Evolutionary conservation across 1,284 basidiomycete species (phyloP), one percentile per base, ranked within the genome.

Genomic region (Cerioporus squamosus): DNA sequence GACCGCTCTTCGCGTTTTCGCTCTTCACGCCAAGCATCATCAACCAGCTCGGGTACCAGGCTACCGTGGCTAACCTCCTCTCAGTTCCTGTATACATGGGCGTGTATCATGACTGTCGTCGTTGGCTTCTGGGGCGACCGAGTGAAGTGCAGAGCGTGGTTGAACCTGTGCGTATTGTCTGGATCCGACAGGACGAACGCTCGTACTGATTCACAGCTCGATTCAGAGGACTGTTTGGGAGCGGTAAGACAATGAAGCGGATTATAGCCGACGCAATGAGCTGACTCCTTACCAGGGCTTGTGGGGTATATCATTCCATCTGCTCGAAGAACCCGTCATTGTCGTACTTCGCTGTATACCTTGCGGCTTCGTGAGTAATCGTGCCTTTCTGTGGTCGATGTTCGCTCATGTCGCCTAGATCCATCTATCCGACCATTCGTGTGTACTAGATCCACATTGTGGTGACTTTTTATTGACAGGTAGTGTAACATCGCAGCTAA

Each of bases 1-100:
- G 77, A 3, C 83, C 84, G 1, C 68, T 86, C 31, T 86, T 78
- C 53, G 80, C 82, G 0, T 85, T 85, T 64, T 78, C 79, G 1
- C 70, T 85, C 0, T 86, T 86, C 65, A 79, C 81, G 0, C 84
- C 84, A 1, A 82, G 78, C 3, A 82, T 83, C 53, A 80, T 84
- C 54, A 77, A 74, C 51, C 71, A 82, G 70, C 77, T 80, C 72
- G 81, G 81, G 1, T 82, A 73, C 73, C 68, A 74, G 44, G 81
- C 82, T 14, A 83, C 82, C 2, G 67, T 70, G 10, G 82, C 84
- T 3, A 84, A 86, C 66, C 68, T 85, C 18, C 70, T 85, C 10
- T 79, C 79, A n/a, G 80, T 82, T 0, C 79, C 81, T 2, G 79
- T 83, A 10, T 83, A 83, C 59, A 17, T 81, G 77, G 74, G 76